Evolutionary conservation across 495 filamentous ascomycete species (phyloP).

Genomic region (Aspergillus taichungensis): DNA sequence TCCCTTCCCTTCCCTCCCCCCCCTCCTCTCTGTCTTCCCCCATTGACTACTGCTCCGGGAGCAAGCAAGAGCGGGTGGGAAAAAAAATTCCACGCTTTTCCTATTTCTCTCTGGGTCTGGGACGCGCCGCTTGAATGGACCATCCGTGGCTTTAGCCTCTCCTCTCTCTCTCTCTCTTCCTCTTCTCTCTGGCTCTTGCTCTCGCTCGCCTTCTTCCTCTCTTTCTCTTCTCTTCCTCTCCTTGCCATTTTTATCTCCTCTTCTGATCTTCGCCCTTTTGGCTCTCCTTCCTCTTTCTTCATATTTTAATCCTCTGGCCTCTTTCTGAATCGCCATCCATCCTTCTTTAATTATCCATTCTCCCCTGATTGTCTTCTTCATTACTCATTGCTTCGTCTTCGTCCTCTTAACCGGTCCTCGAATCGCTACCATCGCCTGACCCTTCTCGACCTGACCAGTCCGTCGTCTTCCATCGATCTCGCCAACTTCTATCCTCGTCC

Average conservation of each 20-base stretch:
- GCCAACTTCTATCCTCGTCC: conserved; percentile 18
- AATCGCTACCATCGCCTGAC: too few relatives aligned
- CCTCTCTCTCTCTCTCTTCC: conserved; percentile 9
- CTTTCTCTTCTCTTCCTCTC: conserved; percentile 8
- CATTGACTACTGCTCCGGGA: conserved; percentile 8
- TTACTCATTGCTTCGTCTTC: too few relatives aligned
- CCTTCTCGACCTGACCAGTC: too few relatives aligned
- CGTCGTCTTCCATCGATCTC: neutral
- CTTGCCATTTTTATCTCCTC: conserved; percentile 9
- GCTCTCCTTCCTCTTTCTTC: conserved; percentile 22
- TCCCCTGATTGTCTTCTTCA: conserved; percentile 10
- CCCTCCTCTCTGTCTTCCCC: neutral
- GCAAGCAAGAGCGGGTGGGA: conserved; percentile 15
- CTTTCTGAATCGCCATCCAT: conserved; percentile 22
- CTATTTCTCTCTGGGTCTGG: conserved; percentile 23
- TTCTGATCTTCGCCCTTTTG: conserved; percentile 7
- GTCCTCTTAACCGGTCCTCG: too few relatives aligned
- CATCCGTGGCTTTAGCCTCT: conserved; percentile 21
- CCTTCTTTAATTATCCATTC: conserved; percentile 15
- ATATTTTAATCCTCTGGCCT: conserved; percentile 15
- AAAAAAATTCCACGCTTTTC: conserved; percentile 25
- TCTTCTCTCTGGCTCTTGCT: conserved; percentile 5
- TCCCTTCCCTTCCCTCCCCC: conserved; percentile 4
- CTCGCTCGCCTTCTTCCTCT: conserved; percentile 9
- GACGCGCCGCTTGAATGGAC: conserved; percentile 22